These are phyloP conservation scores for Nemania sp. DNA, from an alignment of 2,329 filamentous ascomycete genomes.

Conservation along the genomic window DNA sequence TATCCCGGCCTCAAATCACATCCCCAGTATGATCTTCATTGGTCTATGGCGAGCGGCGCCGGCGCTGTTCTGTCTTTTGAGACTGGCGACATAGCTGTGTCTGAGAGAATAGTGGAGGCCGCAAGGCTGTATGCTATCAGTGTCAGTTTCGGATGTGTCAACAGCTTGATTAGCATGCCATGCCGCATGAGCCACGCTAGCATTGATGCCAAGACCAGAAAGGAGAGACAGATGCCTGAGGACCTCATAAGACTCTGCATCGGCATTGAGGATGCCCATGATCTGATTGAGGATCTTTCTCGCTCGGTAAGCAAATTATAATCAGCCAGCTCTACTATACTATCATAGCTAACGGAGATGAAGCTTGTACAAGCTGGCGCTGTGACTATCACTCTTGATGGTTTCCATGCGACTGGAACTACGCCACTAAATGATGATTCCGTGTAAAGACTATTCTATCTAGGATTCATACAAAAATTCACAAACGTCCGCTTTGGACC, in stretches of 20 bases:
- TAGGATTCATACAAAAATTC: conserved; percentile 18
- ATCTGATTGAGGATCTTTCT: conserved; percentile 89
- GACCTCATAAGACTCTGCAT: conserved; percentile 95
- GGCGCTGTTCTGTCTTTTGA: conserved; percentile 96
- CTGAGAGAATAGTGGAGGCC: conserved; percentile 91
- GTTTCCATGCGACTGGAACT: conserved; percentile 65
- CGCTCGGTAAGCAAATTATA: conserved; percentile 71
- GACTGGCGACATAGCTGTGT: conserved; percentile 81
- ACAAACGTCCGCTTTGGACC: conserved; percentile 6
- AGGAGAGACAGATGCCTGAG: conserved; percentile 90
- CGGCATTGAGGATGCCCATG: conserved; percentile 90
- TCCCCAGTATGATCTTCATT: conserved; percentile 94
- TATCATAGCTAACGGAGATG: conserved; percentile 32
- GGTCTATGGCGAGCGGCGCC: conserved; percentile 91
- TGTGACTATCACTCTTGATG: conserved; percentile 81
- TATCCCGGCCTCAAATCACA: conserved; percentile 94
- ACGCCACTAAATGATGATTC: conserved; percentile 27
- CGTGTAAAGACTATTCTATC: conserved; percentile 24
- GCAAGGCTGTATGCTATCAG: conserved; percentile 92
- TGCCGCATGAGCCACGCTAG: conserved; percentile 99
- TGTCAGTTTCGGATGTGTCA: conserved; percentile 97
- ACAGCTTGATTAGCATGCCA: conserved; percentile 98
- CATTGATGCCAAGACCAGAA: conserved; percentile 91
- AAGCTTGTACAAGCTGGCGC: conserved; percentile 93
- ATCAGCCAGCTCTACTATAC: background rate